phyloP scores from a whole-genome alignment of 1,284 basidiomycete species.

The Exsudoporus floridanus region DNA sequence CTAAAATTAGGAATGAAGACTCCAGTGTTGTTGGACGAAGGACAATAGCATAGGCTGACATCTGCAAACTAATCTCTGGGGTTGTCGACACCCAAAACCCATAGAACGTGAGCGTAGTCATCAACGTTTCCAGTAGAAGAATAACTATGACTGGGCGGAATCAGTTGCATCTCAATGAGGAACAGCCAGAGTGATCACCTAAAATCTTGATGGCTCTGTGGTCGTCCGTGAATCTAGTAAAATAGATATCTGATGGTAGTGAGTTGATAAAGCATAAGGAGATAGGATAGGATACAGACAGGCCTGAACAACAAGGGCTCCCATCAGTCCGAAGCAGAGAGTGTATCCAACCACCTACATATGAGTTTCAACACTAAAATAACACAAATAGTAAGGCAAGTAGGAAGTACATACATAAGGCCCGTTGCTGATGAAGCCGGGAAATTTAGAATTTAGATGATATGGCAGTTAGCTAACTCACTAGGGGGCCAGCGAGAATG shows the following conservation, averaged over 20 bases:
- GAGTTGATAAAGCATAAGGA: not conserved
- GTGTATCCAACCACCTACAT: not conserved
- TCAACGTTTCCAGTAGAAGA: conserved; percentile 17
- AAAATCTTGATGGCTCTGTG: conserved; percentile 1
- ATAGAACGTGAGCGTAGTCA: conserved; percentile 11
- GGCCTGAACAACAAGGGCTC: not conserved
- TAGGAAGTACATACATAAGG: not conserved
- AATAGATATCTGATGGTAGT: conserved; percentile 8
- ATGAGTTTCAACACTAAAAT: no score
- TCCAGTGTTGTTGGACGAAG: no score
- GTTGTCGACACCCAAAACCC: conserved; percentile 7
- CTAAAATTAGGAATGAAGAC: not conserved
- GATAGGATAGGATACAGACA: not conserved
- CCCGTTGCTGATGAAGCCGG: not conserved
- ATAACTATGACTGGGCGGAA: conserved; percentile 5
- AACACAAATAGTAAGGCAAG: not conserved
- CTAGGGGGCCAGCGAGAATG: no score
- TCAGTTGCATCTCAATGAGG: not conserved
- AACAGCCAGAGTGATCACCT: not conserved
- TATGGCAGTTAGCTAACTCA: no score
- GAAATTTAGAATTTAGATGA: no score
- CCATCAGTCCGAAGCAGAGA: not conserved
- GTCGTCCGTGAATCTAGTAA: conserved; percentile 8
- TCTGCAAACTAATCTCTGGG: not conserved
- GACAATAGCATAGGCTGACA: no score